Percentiles rank a stretch among this genome's conserved stretches.
phyloP scores from a whole-genome alignment of 2,329 filamentous ascomycete species.

The Mollisiaceae sp. region DNA sequence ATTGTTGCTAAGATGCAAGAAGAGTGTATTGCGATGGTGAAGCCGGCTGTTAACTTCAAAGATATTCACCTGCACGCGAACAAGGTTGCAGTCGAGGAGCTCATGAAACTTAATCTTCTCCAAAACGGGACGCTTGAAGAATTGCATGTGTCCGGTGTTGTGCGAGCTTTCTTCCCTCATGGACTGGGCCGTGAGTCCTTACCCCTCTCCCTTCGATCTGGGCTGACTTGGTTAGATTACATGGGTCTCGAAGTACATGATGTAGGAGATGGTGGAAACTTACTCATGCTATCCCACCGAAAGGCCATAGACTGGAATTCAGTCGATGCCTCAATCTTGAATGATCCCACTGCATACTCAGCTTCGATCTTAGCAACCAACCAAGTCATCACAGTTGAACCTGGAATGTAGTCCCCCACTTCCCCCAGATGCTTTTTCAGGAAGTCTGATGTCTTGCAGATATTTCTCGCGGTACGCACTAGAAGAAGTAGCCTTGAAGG shows the following conservation, averaged over 20 bases:
- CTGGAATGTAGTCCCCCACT: constrained; percentile 61
- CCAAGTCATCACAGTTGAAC: constrained; percentile 81
- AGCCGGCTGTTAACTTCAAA: constrained; percentile 72
- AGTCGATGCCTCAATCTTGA: constrained; percentile 28
- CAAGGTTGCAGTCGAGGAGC: constrained; percentile 70
- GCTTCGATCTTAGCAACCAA: constrained; percentile 55
- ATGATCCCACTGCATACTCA: constrained; percentile 13
- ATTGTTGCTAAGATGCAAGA: constrained; percentile 83
- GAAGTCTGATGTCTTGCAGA: constrained; percentile 44
- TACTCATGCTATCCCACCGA: constrained; percentile 40
- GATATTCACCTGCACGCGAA: constrained; percentile 76
- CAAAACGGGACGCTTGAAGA: constrained; percentile 63
- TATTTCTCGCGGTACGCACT: constrained; percentile 80
- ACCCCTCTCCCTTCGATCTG: not conserved
- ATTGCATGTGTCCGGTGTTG: constrained; percentile 57
- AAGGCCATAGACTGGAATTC: constrained; percentile 23
- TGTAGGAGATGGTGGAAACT: constrained; percentile 49
- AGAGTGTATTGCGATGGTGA: constrained; percentile 70
- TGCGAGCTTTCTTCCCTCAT: constrained; percentile 69
- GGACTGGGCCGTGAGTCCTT: constrained; percentile 46
- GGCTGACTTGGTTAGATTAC: constrained; percentile 49
- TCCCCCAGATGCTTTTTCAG: not conserved
- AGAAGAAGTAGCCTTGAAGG: constrained; percentile 68
- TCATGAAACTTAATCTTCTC: constrained; percentile 75
- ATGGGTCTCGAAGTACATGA: constrained; percentile 71